Percentiles rank a stretch among this genome's conserved stretches.
Evolutionary conservation across 495 filamentous ascomycete genomes (phyloP).

Genomic region (Podospora bellae-mahoneyi): DNA sequence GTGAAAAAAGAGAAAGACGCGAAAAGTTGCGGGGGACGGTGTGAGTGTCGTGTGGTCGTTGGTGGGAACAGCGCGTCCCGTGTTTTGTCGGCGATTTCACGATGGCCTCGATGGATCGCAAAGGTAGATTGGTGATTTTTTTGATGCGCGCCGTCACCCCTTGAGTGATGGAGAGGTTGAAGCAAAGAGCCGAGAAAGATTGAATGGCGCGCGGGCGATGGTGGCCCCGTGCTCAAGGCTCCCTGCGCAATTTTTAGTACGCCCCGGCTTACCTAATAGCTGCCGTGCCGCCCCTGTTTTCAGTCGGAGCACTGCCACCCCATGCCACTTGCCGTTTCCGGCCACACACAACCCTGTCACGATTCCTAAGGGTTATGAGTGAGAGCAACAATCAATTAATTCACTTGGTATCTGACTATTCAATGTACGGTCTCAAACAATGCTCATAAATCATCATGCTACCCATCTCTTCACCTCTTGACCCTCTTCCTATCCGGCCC

Average conservation of each 20-base stretch:
- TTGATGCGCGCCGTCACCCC: slow-evolving; percentile 48
- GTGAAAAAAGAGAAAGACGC: slow-evolving; percentile 32
- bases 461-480: slow-evolving; percentile 34
- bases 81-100: slow-evolving; percentile 41
- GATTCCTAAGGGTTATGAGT: not conserved
- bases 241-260: slow-evolving; percentile 29
- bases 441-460: not conserved
- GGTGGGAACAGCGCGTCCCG: slow-evolving; percentile 42
- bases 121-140: slow-evolving; percentile 54
- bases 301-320: not conserved
- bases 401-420: not conserved
- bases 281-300: not conserved
- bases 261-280: slow-evolving; percentile 22
- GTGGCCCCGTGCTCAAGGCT: slow-evolving; percentile 36
- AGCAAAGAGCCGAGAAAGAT: slow-evolving; percentile 44
- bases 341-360: not conserved
- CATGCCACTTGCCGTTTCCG: not conserved
- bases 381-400: not conserved
- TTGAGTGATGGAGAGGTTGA: slow-evolving; percentile 54
- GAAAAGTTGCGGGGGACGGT: slow-evolving; percentile 24
- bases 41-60: slow-evolving; percentile 29
- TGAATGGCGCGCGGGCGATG: slow-evolving; percentile 42
- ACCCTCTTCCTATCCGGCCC: slow-evolving; percentile 65
- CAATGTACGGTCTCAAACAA: not conserved
- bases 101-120: slow-evolving; percentile 51